Base-by-base conservation (phyloP, 805 yeast genomes). In the Myxozyma sirexii region DNA sequence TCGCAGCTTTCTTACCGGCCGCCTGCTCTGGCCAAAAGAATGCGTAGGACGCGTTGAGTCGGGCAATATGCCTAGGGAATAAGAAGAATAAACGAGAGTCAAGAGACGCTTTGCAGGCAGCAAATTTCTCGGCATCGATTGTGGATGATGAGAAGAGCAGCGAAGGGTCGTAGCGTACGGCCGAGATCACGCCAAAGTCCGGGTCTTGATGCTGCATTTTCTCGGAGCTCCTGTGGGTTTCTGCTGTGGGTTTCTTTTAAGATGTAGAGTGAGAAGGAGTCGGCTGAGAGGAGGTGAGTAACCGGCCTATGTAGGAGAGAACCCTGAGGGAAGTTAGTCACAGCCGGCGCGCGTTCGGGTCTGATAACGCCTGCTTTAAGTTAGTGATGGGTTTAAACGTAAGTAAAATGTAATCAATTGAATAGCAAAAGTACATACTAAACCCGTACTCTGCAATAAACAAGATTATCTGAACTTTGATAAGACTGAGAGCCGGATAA, bases 1-100 rank as follows among this genome's bases (percentile, higher is more conserved):
- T 43, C 4, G 38, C 38, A 2, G 31, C 29, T 24, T 35, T 27
- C 12, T 38, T 27, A 7, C 51, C 51, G 26, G 31, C 23, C n/a
- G 44, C 50, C 23, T 27, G 38, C 17, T 46, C 57, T 17, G 65
- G 65, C 63, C 63, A 62, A 43, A 61, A 62, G 35, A 55, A 45
- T 4, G 35, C 46, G 33, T 56, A 46, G 3, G 64, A 54, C 6
- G 45, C 38, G 42, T 62, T 60, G 12, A 64, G 51, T 4, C 64
- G 61, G 19, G 55, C 50, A 13, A 64, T 55, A 42, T 63, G 66
- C 17, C 64, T 62, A 10, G 62, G 58, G 44, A 60, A 60, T n/a
- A 60, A 43, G 39, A 62, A 60, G 48, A 57, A 63, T 23, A 37
- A 43, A 3, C 43, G 39, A 2, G 64, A 49, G n/a, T 62, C 60